A percentile compares a stretch with the other conserved stretches of the same genome.
Evolutionary conservation across 306 rosid species (phyloP).

Genomic region (Citrullus amarus): DNA sequence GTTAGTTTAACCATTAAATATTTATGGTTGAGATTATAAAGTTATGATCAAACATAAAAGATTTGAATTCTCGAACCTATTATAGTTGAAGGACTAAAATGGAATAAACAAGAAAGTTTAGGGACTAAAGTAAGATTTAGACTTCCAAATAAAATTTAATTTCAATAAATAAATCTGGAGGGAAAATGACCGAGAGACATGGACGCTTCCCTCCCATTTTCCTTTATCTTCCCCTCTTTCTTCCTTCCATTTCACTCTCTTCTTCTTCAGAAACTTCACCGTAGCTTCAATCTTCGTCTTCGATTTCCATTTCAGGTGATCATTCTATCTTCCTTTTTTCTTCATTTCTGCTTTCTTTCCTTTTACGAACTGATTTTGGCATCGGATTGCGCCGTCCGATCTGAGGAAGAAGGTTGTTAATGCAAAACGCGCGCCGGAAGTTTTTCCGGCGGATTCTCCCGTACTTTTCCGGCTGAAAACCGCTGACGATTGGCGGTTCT

Average conservation of each 20-base stretch:
- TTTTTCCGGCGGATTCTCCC: not conserved
- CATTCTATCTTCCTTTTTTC: not conserved
- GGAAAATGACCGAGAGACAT: not conserved
- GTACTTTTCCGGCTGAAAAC: not conserved
- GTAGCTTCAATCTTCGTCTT: not conserved
- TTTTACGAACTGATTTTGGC: not conserved
- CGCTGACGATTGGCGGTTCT: not conserved
- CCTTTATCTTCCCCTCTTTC: not conserved
- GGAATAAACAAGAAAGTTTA: too few species aligned
- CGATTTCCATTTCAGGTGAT: not conserved
- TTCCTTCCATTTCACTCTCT: not conserved
- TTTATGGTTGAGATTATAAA: too few species aligned
- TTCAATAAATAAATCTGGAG: constrained; percentile 1
- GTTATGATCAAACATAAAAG: too few species aligned
- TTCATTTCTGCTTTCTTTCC: not conserved
- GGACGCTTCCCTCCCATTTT: constrained; percentile 6
- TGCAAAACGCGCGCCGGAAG: not conserved
- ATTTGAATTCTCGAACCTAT: too few species aligned
- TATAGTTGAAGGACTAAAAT: too few species aligned
- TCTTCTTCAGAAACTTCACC: not conserved
- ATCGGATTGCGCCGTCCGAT: not conserved
- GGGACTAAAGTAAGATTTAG: too few species aligned
- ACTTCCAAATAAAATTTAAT: too few species aligned
- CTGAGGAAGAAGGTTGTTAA: not conserved
- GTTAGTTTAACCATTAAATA: too few species aligned